Evolutionary conservation across 257 asterid species (phyloP), one percentile per base, ranked within the genome.

Genomic region (Plantago major): DNA sequence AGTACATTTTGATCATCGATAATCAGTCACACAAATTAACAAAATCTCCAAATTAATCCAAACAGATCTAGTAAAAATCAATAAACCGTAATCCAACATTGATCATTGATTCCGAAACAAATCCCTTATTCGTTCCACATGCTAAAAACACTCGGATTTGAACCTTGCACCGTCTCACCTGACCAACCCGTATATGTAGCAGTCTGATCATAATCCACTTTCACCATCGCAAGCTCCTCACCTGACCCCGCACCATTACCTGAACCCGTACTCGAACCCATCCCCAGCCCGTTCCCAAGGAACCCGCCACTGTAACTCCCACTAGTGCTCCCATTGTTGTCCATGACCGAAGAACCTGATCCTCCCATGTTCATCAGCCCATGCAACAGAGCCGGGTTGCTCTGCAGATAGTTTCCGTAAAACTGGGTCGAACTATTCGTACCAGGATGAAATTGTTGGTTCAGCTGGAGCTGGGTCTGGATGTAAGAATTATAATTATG

Each of bases 131-230:
- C 85, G 76, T 87, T 84, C 96, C 96, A 87, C 91, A 82, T 87
- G 14, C 75, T 70, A 56, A 84, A 83, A 12, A 69, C 74, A 26
- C 75, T 66, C 1, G 90, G 81, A 73, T 81, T 79, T 5, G 96
- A 74, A 16, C 80, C 88, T 17, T 84, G 87, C 13, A 77, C 72
- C 42, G 69, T 74, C 16, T 85, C 96, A 9, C 82, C 88, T 0
- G 87, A 63, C 95, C 95, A 89, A 43, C 93, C 90, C 1, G 76
- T 44, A 48, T 77, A 81, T 42, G 76, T 65, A 1, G 76, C 76
- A 79, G 79, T 78, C 7, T 71, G 73, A 68, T 86, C 95, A 52
- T 89, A 86, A 67, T 89, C 93, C 75, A 86, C 87, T 63, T 89
- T 88, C n/a, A 86, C 88, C 71, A 80, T 11, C 8, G 78, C 81